phyloP scores from a whole-genome alignment of 2,329 filamentous ascomycete species.

The Calycina marina region DNA sequence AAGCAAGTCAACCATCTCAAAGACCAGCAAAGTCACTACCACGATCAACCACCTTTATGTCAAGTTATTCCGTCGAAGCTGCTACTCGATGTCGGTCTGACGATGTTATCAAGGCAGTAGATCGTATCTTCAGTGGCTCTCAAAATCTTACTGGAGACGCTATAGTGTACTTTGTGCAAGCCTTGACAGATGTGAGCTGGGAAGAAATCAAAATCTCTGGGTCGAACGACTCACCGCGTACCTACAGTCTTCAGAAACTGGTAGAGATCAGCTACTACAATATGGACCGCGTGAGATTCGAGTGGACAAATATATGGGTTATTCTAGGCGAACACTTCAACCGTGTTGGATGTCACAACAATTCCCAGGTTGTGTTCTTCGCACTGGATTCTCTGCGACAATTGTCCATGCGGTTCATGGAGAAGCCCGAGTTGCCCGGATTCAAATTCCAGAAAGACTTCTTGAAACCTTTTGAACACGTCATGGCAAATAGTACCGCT shows the following conservation, averaged over 20 bases:
- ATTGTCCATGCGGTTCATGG: slow-evolving; percentile 96
- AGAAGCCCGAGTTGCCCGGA: slow-evolving; percentile 90
- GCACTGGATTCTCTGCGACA: slow-evolving; percentile 90
- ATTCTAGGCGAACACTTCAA: slow-evolving; percentile 98
- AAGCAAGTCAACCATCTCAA: slow-evolving; percentile 40
- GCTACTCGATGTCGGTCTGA: slow-evolving; percentile 86
- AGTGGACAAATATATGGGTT: slow-evolving; percentile 97
- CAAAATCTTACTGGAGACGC: slow-evolving; percentile 85
- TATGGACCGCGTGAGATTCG: slow-evolving; percentile 95
- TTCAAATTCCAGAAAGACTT: slow-evolving; percentile 99
- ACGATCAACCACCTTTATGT: slow-evolving; percentile 31
- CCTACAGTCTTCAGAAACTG: slow-evolving; percentile 93
- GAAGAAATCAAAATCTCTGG: slow-evolving; percentile 97
- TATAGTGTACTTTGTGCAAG: slow-evolving; percentile 87
- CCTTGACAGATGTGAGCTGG: slow-evolving; percentile 93
- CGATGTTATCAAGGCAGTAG: slow-evolving; percentile 82
- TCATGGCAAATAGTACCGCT: slow-evolving; percentile 84
- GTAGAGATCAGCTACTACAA: slow-evolving; percentile 99
- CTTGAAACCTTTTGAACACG: slow-evolving; percentile 93
- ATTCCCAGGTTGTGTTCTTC: slow-evolving; percentile 95
- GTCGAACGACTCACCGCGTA: slow-evolving; percentile 86
- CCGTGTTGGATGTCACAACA: slow-evolving; percentile 88
- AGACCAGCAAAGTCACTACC: slow-evolving; percentile 34
- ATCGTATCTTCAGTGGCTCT: slow-evolving; percentile 93
- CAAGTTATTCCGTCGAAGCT: slow-evolving; percentile 56